phyloP scores from a whole-genome alignment of 1,284 basidiomycete genomes.

The Coniferiporia weirii region DNA sequence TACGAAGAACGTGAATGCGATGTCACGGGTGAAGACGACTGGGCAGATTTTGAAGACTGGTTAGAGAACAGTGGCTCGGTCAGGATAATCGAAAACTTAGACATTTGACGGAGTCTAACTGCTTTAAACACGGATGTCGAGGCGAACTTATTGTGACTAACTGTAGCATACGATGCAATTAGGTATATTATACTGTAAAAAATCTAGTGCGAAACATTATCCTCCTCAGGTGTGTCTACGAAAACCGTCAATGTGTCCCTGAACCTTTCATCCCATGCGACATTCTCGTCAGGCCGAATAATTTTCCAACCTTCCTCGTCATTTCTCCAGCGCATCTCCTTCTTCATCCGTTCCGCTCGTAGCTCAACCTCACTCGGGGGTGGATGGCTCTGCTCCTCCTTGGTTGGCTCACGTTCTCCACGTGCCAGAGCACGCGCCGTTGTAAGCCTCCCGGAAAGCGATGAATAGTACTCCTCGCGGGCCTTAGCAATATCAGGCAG shows the following conservation, averaged over 20 bases:
- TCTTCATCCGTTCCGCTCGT: conserved; percentile 76
- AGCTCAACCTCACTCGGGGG: conserved; percentile 87
- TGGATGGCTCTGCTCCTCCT: conserved; percentile 76
- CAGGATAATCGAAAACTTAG: conserved; percentile 24
- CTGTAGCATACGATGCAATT: neutral
- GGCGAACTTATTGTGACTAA: neutral
- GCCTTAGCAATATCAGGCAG: conserved; percentile 62
- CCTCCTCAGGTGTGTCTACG: conserved; percentile 32
- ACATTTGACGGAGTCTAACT: conserved; percentile 9
- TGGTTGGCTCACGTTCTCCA: conserved; percentile 78
- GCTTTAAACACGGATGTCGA: neutral
- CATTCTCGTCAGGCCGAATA: conserved; percentile 55
- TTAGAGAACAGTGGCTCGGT: conserved; percentile 38
- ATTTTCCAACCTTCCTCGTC: conserved; percentile 76
- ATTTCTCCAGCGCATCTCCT: conserved; percentile 80
- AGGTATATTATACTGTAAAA: neutral
- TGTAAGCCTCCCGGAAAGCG: conserved; percentile 64
- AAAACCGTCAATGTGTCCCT: conserved; percentile 63
- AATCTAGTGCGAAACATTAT: neutral
- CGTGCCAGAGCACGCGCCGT: conserved; percentile 73
- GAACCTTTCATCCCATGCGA: conserved; percentile 78
- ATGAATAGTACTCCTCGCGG: conserved; percentile 74
- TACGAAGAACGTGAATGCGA: conserved; percentile 18
- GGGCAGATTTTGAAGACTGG: conserved; percentile 47
- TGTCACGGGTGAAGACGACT: conserved; percentile 4